Conservation (phyloP, 2,329 filamentous ascomycete genomes). For the Cladosporium sp. region DNA sequence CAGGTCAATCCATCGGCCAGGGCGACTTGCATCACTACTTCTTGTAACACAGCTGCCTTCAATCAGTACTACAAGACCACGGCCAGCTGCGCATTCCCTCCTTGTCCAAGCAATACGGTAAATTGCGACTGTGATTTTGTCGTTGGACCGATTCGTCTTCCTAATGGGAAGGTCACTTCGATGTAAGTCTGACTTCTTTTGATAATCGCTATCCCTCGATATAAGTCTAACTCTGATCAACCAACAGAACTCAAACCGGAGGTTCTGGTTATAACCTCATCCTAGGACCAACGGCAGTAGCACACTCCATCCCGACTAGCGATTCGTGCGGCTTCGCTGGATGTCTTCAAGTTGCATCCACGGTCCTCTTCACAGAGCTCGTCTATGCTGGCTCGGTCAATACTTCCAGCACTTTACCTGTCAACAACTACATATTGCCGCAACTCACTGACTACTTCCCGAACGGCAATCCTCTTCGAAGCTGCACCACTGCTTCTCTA, state of each 20-base stretch:
- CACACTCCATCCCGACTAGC: slow-evolving; percentile 12
- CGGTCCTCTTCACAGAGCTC: slow-evolving; percentile 12
- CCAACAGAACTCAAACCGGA: slow-evolving; percentile 17
- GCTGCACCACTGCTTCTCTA: slow-evolving; percentile 17
- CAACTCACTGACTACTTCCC: slow-evolving; percentile 21
- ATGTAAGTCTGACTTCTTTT: slow-evolving; percentile 14
- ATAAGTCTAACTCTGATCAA: background rate
- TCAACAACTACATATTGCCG: slow-evolving; percentile 15
- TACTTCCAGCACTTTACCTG: background rate
- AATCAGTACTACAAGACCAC: slow-evolving; percentile 16
- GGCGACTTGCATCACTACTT: slow-evolving; percentile 21
- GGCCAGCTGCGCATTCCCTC: slow-evolving; percentile 14
- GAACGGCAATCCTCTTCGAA: slow-evolving; percentile 17
- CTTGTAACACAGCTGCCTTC: slow-evolving; percentile 21
- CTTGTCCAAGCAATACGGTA: slow-evolving; percentile 22
- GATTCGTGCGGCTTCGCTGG: slow-evolving; percentile 12
- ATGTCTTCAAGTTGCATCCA: slow-evolving; percentile 12
- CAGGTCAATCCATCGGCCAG: slow-evolving; percentile 14
- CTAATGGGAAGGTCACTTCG: slow-evolving; percentile 16
- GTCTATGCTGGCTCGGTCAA: slow-evolving; percentile 19
- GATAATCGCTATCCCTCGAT: no score
- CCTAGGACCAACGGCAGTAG: slow-evolving; percentile 18
- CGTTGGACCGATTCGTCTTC: slow-evolving; percentile 18
- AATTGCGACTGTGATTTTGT: slow-evolving; percentile 23
- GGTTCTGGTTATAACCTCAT: slow-evolving; percentile 20